Base-by-base conservation (phyloP, 2,329 filamentous ascomycete genomes). In the Aureobasidium namibiae region DNA sequence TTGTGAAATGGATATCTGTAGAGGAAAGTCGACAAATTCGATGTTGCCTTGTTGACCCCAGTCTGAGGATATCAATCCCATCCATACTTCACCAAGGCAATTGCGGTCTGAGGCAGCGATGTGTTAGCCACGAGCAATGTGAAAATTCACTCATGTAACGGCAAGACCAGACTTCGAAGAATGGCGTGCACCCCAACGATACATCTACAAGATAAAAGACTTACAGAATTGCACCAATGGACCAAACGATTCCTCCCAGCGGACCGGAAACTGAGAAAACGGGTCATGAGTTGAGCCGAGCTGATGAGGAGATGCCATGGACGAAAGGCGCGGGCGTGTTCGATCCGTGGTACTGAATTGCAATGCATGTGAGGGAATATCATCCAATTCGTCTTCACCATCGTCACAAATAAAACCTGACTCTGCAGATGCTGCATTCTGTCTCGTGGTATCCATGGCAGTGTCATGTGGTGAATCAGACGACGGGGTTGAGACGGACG, bases 231-330 rank as follows among this genome's bases (percentile, higher is more conserved):
- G 36, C 2, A 54, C 11, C 18, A 54, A 18, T 11, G 50, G 38
- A 16, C 36, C 38, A 23, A 26, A 54, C 1, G 50, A 54, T n/a
- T 54, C 38, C 7, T 42, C 23, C 50, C 50, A 54, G 24, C 33
- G 14, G 18, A 54, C 50, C 1, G 50, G 50, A 26, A 54, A 54
- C 4, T 54, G 50, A 10, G 14, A 24, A 31, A 54, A 54, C 6
- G 50, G 50, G 18, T 54, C 50, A 16, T 54, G 50, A 42, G 38
- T 54, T 16, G 50, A 54, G 50, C 50, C 50, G 9, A 54, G 10
- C 5, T 31, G 50, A 16, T 23, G 13, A 16, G 23, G 42, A n/a
- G 10, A 16, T 7, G 1, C 14, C 6, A 50, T n/a, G 13, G 21
- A 21, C n/a, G 46, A 10, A 24, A 14, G 18, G 1, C 8, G 45